These are phyloP conservation scores for Acacia crassicarpa DNA, from an alignment of 306 rosid genomes.

Conservation along the genomic window DNA sequence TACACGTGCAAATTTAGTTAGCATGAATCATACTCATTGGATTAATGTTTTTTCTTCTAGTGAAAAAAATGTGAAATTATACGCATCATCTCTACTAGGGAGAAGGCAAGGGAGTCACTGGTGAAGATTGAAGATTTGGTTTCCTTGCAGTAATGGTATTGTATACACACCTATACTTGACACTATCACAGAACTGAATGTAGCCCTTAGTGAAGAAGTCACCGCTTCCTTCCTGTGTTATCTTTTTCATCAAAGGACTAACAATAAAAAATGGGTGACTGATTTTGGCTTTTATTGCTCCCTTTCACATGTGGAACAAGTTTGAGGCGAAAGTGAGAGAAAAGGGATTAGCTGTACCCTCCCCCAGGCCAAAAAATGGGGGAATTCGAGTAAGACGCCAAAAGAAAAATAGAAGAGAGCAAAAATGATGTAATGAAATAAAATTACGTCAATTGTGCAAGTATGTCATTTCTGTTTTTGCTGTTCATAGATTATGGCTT, in stretches of 20 bases:
- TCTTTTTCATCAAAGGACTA: background rate
- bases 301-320: background rate
- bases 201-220: constrained; percentile 23
- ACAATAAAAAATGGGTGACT: background rate
- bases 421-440: too few species aligned
- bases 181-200: constrained; percentile 33
- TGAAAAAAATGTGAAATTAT: constrained; percentile 43
- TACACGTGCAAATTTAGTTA: constrained; percentile 44
- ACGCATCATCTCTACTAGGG: constrained; percentile 34
- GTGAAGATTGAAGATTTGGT: constrained; percentile 4
- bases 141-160: constrained; percentile 38
- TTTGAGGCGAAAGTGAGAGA: background rate
- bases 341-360: background rate
- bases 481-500: background rate
- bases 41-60: constrained; percentile 33
- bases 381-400: too few species aligned
- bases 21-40: constrained; percentile 27
- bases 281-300: constrained; percentile 5
- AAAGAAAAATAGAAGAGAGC: too few species aligned
- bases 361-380: too few species aligned
- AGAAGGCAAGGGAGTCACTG: constrained; percentile 35
- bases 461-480: too few species aligned
- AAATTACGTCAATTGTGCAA: too few species aligned
- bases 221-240: background rate
- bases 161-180: constrained; percentile 33